Evolutionary conservation across 2,329 filamentous ascomycete genomes (phyloP), one percentile per base, ranked within the genome.

Genomic region (Ampelomyces quisqualis): DNA sequence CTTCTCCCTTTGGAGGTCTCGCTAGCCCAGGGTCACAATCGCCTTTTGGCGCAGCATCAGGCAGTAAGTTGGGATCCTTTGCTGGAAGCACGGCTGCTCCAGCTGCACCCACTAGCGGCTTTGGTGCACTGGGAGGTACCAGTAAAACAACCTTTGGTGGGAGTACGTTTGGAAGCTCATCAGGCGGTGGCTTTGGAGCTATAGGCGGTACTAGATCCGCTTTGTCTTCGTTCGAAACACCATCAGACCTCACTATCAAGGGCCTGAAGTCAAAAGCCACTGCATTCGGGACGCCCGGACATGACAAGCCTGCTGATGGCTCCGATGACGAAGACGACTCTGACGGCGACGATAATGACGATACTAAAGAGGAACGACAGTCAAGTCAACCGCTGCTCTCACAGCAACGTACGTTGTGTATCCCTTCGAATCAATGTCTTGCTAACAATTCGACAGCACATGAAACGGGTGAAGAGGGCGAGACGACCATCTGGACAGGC

Each of bases 391-490:
- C 84, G 43, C 71, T 75, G 49, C 69, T 66, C 36, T 65, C 63
- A 30, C 83, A 90, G 58, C 83, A 85, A 65, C 78, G 88, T 90
- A 73, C 70, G 80, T 47, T 24, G 9, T 24, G 9, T 20, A 22
- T 13, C 6, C 7, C 5, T 19, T 5, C 19, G n/a, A 11, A 10
- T 27, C 31, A 35, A 34, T 10, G 7, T 14, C 13, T 30, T 26
- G 36, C 53, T 62, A 40, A 64, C 47, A 41, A 14, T 30, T 15
- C 9, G 3, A 9, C 38, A 55, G 90, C 56, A 17, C 80, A 91
- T 28, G 86, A 95, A 64, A 91, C 93, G 36, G 91, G 91, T 40
- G 91, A 97, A 70, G 83, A 90, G 58, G 82, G 82, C 34, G 91
- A 97, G 66, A 76, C 77, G 14, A 91, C 86, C 2, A 72, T 88